Evolutionary conservation across 768 basidiomycete species (phyloP), one percentile per base, ranked within the genome.

Genomic region (Trametes cingulata): DNA sequence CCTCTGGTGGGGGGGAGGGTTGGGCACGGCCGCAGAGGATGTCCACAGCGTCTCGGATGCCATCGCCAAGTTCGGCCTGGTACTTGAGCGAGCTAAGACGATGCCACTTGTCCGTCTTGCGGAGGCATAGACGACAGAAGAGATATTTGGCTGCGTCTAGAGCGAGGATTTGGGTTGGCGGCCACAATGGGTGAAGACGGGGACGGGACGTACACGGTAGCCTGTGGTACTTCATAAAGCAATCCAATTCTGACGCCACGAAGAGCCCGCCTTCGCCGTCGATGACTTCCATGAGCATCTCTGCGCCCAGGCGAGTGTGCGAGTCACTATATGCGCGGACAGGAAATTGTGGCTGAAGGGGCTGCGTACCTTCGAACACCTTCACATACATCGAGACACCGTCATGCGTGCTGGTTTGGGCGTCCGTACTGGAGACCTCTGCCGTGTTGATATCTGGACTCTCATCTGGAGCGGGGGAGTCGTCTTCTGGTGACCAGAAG

Each of bases 111-210:
- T 76, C 78, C 27, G 75, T 76, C 63, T 85, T 85, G 51, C 88
- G 81, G 8, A 88, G 75, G n/a, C 83, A 76, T 9, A 90, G 74
- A 20, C 86, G 82, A 17, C 83, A 77, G 61, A 88, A 78, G 15
- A 90, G 80, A 69, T 87, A 89, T 25, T 80, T 77, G 2, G 86
- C 65, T 3, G 39, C 17, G 22, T 59, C 65, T 67, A 37, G 2
- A 15, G 19, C 22, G 6, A 0, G 19, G 13, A 33, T 9, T 15
- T 15, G 27, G 47, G n/a, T 17, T 19, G 12, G 20, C 29, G 5
- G 20, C 7, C 36, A 36, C 22, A 13, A 40, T 43, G 39, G 2
- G 12, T 4, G 13, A 33, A 19, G 12, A 13, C 55, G 15, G 35
- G 58, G 46, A 22, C 39, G 45, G 45, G 20, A 75, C 85, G 62